Percentiles rank a stretch among this genome's conserved stretches.
Conservation (phyloP, 495 filamentous ascomycete species). For the Barbatosphaeria neglecta region DNA sequence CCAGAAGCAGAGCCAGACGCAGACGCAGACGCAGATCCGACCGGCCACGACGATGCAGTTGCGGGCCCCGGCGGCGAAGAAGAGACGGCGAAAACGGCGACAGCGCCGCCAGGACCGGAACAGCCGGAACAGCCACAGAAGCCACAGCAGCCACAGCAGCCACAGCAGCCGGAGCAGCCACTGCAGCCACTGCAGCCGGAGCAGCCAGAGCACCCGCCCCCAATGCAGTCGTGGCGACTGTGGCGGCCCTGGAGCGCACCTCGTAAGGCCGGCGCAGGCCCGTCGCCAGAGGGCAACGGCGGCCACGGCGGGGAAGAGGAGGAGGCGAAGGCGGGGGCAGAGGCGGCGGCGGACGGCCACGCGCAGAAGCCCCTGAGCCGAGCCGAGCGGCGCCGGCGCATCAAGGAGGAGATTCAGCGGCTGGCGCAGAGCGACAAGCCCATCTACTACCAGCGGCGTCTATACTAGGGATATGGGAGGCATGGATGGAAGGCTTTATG, state of each 20-base stretch:
- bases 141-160: background rate
- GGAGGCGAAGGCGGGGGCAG: background rate
- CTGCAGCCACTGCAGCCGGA: background rate
- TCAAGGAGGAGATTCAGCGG: conserved; percentile 38
- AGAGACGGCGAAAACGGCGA: too few species aligned
- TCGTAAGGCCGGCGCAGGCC: too few species aligned
- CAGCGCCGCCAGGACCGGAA: too few species aligned
- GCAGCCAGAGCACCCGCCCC: conserved; percentile 5
- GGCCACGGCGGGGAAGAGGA: background rate
- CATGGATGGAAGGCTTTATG: background rate
- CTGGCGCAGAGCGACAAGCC: conserved; percentile 24
- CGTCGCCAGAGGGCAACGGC: conserved; percentile 5
- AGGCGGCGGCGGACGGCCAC: background rate
- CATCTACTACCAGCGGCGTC: conserved; percentile 33
- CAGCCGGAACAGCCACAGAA: conserved; percentile 1
- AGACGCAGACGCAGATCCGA: conserved; percentile 4
- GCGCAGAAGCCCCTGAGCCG: conserved; percentile 27
- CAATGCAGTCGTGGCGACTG: conserved; percentile 6
- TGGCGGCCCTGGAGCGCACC: conserved; percentile 6
- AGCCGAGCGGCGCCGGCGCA: conserved; percentile 34
- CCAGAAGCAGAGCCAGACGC: background rate
- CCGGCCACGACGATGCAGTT: too few species aligned
- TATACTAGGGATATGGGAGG: conserved; percentile 22
- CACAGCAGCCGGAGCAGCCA: background rate
- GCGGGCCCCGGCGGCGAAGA: too few species aligned